Percentiles rank a stretch among this genome's conserved stretches.
phyloP scores from a whole-genome alignment of 805 yeast genomes.

The Helenozyma rhizophorensis region DNA sequence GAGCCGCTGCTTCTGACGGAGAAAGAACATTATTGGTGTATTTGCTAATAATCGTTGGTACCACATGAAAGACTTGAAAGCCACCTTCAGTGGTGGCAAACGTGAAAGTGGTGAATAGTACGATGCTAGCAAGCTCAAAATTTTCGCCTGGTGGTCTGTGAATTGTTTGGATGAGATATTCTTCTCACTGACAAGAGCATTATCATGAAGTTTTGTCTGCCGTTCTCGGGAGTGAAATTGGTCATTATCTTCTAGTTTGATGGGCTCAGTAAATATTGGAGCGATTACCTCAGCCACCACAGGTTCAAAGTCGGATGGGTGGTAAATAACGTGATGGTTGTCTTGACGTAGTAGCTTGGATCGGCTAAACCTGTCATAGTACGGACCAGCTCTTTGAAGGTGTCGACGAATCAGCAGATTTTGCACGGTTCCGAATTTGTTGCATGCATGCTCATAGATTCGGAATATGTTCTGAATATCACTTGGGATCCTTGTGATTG shows the following conservation, averaged over 20 bases:
- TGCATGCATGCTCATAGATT: slow-evolving; percentile 18
- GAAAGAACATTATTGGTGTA: slow-evolving; percentile 28
- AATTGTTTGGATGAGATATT: slow-evolving; percentile 13
- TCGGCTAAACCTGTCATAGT: slow-evolving; percentile 18
- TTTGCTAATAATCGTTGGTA: slow-evolving; percentile 21
- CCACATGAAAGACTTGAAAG: slow-evolving; percentile 25
- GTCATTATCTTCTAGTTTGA: slow-evolving; percentile 8
- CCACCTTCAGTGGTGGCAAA: slow-evolving; percentile 9
- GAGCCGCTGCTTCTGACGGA: slow-evolving; percentile 24
- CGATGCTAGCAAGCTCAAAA: slow-evolving; percentile 24
- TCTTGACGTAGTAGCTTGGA: too few relatives aligned
- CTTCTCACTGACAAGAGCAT: slow-evolving; percentile 8
- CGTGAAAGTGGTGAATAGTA: slow-evolving; percentile 17
- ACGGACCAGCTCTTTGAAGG: slow-evolving; percentile 7
- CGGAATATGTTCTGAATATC: slow-evolving; percentile 16
- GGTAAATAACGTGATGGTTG: too few relatives aligned
- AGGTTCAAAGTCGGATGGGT: slow-evolving; percentile 26
- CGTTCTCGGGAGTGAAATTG: slow-evolving; percentile 5
- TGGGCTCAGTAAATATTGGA: slow-evolving; percentile 18
- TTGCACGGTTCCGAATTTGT: too few relatives aligned
- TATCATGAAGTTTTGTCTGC: neutral
- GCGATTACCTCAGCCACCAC: slow-evolving; percentile 15
- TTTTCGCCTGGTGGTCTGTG: slow-evolving; percentile 22
- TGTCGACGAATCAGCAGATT: too few relatives aligned
- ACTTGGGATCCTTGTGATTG: slow-evolving; percentile 20